Percentiles rank a stretch among this genome's conserved stretches.
Conservation (phyloP, 768 basidiomycete genomes). For the Pisolithus tinctorius region DNA sequence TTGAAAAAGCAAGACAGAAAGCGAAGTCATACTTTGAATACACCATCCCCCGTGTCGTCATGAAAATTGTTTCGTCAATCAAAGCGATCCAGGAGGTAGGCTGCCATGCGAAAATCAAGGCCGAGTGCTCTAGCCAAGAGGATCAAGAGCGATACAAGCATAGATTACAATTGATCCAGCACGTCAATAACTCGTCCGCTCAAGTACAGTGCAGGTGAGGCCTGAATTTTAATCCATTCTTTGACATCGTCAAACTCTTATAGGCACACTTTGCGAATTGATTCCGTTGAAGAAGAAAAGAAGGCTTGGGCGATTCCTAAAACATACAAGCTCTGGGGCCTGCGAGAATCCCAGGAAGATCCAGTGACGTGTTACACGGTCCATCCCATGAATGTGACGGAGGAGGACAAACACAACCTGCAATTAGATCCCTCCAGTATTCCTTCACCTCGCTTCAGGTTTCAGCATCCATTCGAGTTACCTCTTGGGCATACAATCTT, state of each 20-base stretch:
- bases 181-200: conserved; percentile 14
- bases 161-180: conserved; percentile 14
- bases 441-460: conserved; percentile 2
- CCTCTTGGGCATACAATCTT: background rate
- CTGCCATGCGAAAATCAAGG: background rate
- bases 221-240: background rate
- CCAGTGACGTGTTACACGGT: conserved; percentile 2
- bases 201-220: conserved; percentile 4
- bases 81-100: conserved; percentile 8
- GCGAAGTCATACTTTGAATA: background rate
- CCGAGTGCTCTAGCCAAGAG: background rate
- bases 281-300: background rate
- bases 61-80: conserved; percentile 4
- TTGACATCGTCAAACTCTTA: background rate
- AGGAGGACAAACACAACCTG: conserved; percentile 5
- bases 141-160: conserved; percentile 3
- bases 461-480: background rate
- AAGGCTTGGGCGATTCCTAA: too few relatives aligned
- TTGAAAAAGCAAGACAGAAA: background rate
- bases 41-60: background rate
- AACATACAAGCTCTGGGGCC: background rate
- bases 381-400: conserved; percentile 3
- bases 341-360: background rate
- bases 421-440: conserved; percentile 2
- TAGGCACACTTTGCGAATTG: conserved; percentile 4